Percentiles rank a stretch among this genome's conserved stretches.
phyloP scores from a whole-genome alignment of 148 eudicot genomes.

The Chenopodium berlandieri region DNA sequence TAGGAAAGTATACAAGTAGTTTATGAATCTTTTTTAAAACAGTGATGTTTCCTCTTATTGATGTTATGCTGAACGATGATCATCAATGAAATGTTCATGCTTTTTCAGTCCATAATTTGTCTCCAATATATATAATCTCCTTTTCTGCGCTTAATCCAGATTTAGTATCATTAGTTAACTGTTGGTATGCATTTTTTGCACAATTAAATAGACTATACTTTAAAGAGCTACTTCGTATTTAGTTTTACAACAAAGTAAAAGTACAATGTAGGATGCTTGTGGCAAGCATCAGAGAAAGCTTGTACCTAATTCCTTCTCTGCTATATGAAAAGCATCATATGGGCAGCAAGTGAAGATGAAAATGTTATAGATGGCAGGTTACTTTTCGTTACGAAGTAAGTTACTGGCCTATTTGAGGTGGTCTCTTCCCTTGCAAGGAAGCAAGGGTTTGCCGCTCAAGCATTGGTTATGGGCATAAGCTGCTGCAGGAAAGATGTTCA shows the following conservation, averaged over 20 bases:
- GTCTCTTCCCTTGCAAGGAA: constrained; percentile 40
- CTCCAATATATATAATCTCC: not conserved
- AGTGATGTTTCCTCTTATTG: not conserved
- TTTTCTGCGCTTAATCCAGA: not conserved
- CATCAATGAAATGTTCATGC: not conserved
- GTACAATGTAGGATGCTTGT: constrained; percentile 29
- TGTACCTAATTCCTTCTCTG: constrained; percentile 15
- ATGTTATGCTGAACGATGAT: not conserved
- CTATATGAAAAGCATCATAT: constrained; percentile 21
- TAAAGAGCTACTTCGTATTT: not conserved
- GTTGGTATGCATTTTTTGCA: too few relatives aligned
- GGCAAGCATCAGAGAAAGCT: constrained; percentile 26
- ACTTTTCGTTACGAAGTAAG: constrained; percentile 13
- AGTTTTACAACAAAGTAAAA: not conserved
- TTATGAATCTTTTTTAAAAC: not conserved
- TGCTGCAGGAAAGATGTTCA: constrained; percentile 32
- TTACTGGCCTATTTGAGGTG: constrained; percentile 25
- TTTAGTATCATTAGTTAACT: not conserved
- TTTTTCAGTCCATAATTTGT: not conserved
- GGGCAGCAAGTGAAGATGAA: not conserved
- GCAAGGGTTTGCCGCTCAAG: constrained; percentile 81
- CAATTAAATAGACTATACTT: not conserved
- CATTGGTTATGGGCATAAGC: constrained; percentile 71
- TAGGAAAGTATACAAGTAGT: constrained; percentile 16
- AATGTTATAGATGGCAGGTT: not conserved